phyloP scores from a whole-genome alignment of 1,284 basidiomycete genomes.

The Phylloporus sp. region DNA sequence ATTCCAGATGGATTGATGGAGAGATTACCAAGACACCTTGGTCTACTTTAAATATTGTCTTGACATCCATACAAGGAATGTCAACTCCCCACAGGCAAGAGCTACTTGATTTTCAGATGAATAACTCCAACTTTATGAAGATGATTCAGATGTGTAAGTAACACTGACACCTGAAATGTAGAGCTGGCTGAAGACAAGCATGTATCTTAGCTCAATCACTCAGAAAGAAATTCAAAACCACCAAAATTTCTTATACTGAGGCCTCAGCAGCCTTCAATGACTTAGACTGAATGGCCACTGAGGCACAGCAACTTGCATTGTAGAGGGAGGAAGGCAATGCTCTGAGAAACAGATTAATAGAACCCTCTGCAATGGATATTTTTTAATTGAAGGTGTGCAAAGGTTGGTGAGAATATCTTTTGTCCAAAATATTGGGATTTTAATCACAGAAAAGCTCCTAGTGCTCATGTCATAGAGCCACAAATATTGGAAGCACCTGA shows the following conservation, averaged over 20 bases:
- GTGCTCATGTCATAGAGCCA: no score
- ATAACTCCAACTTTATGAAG: neutral
- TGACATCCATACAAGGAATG: no score
- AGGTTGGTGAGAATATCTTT: neutral
- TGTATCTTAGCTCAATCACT: neutral
- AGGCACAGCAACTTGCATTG: neutral
- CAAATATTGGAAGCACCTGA: no score
- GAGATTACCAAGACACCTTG: no score
- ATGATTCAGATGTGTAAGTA: no score
- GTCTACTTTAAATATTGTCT: no score
- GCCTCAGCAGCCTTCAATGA: neutral
- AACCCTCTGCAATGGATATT: neutral
- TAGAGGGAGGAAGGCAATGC: neutral
- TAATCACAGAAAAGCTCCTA: no score
- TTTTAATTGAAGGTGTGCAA: neutral
- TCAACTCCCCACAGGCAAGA: no score
- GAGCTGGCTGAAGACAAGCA: no score
- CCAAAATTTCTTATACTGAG: neutral
- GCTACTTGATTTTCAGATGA: no score
- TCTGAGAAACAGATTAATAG: neutral
- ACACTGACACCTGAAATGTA: no score
- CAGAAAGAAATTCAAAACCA: neutral
- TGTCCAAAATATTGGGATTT: no score
- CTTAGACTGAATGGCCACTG: neutral
- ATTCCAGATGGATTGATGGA: neutral